Evolutionary conservation across 768 basidiomycete species (phyloP), one percentile per base, ranked within the genome.

Genomic region (Cystobasidiopsis lactophilus): DNA sequence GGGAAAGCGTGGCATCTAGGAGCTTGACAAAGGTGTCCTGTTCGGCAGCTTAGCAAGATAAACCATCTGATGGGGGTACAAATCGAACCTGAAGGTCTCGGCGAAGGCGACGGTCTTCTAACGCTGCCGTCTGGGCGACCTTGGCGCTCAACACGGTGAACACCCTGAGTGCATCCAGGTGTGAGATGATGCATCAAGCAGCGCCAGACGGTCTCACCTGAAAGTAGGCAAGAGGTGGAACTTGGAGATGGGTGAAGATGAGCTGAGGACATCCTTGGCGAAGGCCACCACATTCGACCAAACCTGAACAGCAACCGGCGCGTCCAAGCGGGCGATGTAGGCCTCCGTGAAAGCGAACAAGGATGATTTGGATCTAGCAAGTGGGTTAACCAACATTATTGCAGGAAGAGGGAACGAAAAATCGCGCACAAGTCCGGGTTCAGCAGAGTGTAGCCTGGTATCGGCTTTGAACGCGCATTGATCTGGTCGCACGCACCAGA

Each of bases 231-330:
- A 85, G 13, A 77, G 71, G 54, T 82, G 78, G 0, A 72, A 58
- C 57, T 79, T 81, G 66, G 79, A 41, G 27, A 50, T 3, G 13
- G 48, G 38, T 3, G 52, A 38, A 35, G 33, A n/a, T 21, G 45
- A 31, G 37, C 70, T 72, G n/a, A 75, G 66, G 21, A 91, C 65
- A 23, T 95, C 89, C 62, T 80, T 84, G 5, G 78, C 75, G 40
- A 95, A 69, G 46, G 78, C 75, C 57, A 84, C 69, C 61, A 79
- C 79, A 19, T 83, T 75, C 40, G 69, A 66, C 91, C 91, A 96
- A 19, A 95, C 82, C 68, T 96, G 93, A 11, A 88, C 72, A 2
- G 85, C 89, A 33, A 93, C 69, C 0, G 93, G 85, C 0, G 85
- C 85, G 65, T 96, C 93, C 39, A 96, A 66, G 10, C 79, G 75